Conservation (phyloP, 148 eudicot genomes). For the Camellia japonica region DNA sequence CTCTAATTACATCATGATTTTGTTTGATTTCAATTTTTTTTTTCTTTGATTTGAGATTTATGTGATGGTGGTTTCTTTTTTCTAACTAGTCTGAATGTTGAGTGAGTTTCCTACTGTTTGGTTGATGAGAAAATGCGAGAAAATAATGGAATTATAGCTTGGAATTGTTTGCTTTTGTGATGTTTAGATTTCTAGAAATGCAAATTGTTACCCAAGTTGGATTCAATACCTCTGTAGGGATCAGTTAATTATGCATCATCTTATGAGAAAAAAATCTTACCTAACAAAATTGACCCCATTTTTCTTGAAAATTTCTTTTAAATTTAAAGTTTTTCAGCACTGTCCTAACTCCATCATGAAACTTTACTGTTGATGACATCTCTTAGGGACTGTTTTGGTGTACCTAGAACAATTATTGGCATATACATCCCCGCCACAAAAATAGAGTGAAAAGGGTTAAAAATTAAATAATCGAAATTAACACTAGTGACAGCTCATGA, state of each 20-base stretch:
- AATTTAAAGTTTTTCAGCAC: too few species aligned
- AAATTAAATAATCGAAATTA: too few species aligned
- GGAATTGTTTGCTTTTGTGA: neutral
- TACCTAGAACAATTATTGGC: neutral
- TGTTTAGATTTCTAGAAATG: neutral
- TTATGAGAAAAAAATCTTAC: neutral
- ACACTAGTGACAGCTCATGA: neutral
- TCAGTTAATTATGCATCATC: neutral
- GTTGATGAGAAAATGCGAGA: neutral
- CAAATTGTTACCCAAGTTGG: neutral
- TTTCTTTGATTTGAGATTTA: neutral
- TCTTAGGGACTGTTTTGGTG: neutral
- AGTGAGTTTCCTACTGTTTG: neutral
- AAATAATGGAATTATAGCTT: neutral
- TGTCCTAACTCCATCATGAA: neutral
- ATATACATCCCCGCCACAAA: neutral
- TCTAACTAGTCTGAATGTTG: neutral
- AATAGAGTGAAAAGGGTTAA: neutral
- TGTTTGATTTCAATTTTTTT: neutral
- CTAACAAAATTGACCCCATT: neutral
- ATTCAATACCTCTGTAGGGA: neutral
- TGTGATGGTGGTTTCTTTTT: neutral
- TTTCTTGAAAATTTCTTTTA: neutral
- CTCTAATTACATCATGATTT: neutral
- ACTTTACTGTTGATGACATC: neutral